A percentile compares a stretch with the other conserved stretches of the same genome.
phyloP scores from a whole-genome alignment of 371 early-diverging fungal species.

The Apophysomyces variabilis region DNA sequence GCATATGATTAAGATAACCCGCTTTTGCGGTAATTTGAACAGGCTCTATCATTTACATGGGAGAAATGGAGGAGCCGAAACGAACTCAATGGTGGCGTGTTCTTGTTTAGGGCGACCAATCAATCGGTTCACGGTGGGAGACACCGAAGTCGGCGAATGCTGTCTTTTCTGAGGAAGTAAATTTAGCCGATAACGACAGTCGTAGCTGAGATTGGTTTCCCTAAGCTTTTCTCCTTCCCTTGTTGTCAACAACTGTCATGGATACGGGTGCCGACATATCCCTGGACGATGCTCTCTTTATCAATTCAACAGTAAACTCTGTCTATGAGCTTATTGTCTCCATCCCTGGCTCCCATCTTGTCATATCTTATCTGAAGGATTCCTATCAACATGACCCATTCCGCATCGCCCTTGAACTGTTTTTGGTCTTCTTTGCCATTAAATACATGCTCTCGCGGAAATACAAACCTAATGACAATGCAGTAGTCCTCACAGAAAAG shows the following conservation, averaged over 20 bases:
- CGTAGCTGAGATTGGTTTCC: no score
- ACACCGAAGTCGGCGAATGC: no score
- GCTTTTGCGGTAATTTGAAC: no score
- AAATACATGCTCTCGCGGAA: conserved; percentile 88
- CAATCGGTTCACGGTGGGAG: no score
- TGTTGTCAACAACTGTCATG: conserved; percentile 11
- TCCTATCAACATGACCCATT: conserved; percentile 97
- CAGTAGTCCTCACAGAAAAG: conserved; percentile 85
- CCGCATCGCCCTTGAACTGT: conserved; percentile 86
- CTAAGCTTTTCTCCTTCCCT: background rate
- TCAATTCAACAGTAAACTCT: conserved; percentile 51
- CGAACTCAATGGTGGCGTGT: no score
- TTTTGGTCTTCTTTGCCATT: conserved; percentile 87
- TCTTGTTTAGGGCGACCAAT: no score
- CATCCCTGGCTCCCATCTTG: conserved; percentile 81
- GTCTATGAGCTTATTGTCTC: conserved; percentile 43
- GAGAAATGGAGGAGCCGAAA: no score
- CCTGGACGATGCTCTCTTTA: conserved; percentile 42
- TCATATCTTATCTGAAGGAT: conserved; percentile 83
- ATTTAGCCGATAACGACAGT: no score
- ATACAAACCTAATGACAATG: conserved; percentile 83
- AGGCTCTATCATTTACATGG: no score
- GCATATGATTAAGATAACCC: no score
- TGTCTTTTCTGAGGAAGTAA: no score
- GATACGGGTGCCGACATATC: conserved; percentile 9